Conservation (phyloP, 805 yeast species). For the Saccharomycopsis microspora region DNA sequence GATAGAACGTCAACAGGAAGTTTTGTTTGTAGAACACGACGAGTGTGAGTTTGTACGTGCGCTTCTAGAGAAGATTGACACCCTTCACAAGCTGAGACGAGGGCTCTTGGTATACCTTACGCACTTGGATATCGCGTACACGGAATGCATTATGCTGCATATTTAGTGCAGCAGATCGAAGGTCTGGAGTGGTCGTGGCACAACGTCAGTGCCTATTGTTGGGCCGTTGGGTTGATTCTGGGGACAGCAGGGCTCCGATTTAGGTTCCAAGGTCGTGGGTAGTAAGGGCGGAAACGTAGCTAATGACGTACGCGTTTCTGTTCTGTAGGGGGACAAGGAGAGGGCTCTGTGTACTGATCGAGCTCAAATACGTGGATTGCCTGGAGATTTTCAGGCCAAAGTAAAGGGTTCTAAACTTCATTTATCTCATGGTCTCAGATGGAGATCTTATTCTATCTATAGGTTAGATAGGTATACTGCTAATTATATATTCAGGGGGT, state of each 20-base stretch:
- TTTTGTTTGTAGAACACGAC: conserved; percentile 90
- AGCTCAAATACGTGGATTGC: too few species aligned
- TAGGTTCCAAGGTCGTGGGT: too few species aligned
- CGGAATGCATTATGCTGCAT: conserved; percentile 86
- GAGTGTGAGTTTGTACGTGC: conserved; percentile 99
- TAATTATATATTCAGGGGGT: too few species aligned
- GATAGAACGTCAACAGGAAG: conserved; percentile 98
- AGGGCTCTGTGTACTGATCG: too few species aligned
- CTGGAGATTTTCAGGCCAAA: too few species aligned
- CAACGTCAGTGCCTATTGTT: conserved; percentile 89
- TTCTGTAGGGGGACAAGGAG: too few species aligned
- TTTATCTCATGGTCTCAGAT: too few species aligned
- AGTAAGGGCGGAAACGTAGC: too few species aligned
- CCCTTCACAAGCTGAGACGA: conserved; percentile 90
- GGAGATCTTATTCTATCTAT: too few species aligned
- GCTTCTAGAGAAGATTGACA: conserved; percentile 92
- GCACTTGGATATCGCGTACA: conserved; percentile 88
- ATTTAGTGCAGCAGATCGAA: conserved; percentile 85
- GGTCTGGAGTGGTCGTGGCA: conserved; percentile 99
- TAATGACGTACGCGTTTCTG: too few species aligned
- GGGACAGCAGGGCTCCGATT: conserved; percentile 41
- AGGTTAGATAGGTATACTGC: too few species aligned
- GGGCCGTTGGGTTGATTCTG: conserved; percentile 99
- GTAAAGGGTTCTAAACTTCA: too few species aligned
- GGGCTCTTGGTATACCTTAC: conserved; percentile 92